Conservation (phyloP, 1,284 basidiomycete genomes). For the Cryptococcus sp. region DNA sequence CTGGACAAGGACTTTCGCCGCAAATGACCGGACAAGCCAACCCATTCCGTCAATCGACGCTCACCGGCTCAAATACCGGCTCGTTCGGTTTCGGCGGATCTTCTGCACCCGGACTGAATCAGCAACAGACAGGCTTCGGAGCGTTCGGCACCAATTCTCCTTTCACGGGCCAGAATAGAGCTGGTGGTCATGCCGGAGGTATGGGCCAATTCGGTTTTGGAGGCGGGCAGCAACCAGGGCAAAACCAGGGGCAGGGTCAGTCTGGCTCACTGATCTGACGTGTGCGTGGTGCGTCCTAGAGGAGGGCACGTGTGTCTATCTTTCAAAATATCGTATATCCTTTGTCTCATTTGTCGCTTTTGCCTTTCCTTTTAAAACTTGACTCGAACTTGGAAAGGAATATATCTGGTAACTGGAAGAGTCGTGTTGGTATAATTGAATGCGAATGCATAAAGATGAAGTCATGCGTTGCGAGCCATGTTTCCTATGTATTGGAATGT, state of each 20-base stretch:
- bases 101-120: conserved; percentile 3
- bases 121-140: conserved; percentile 15
- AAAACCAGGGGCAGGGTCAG: conserved; percentile 12
- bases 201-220: conserved; percentile 22
- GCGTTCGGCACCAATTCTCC: conserved; percentile 35
- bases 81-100: not conserved
- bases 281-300: not conserved
- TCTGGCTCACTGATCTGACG: conserved; percentile 16
- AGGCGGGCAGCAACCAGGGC: conserved; percentile 3
- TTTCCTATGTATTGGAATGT: too few relatives aligned
- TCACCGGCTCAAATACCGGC: conserved; percentile 1
- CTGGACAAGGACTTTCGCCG: conserved; percentile 8
- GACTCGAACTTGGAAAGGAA: too few relatives aligned
- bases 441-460: too few relatives aligned
- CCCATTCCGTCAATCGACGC: conserved; percentile 41
- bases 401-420: too few relatives aligned
- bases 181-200: not conserved
- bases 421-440: too few relatives aligned
- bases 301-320: too few relatives aligned
- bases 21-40: conserved; percentile 57
- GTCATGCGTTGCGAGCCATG: too few relatives aligned
- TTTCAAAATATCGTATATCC: too few relatives aligned
- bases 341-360: too few relatives aligned
- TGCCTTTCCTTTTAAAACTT: too few relatives aligned
- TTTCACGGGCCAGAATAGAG: conserved; percentile 38